Evolutionary conservation across 1,284 basidiomycete genomes (phyloP), one percentile per base, ranked within the genome.

Genomic region (Moniliophthora roreri): DNA sequence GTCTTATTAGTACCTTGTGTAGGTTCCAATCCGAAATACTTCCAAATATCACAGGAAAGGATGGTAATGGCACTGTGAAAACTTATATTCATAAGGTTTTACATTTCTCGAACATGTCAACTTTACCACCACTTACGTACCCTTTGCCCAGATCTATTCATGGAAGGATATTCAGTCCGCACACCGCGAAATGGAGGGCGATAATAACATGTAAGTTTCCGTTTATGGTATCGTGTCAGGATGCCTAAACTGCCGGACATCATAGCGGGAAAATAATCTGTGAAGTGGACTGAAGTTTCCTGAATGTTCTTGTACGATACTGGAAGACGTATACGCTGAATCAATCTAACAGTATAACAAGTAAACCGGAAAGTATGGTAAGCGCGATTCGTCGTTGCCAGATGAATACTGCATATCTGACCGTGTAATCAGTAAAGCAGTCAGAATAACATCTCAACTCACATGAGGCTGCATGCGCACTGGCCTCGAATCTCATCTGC

Each of bases 81-180:
- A 81, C 85, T 1, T 89, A 87, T 62, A 84, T 95, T 50, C 87
- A 95, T 67, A 85, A 89, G 78, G 89, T 81, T 56, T 41, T 70
- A 36, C 13, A 48, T 50, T 21, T 37, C 7, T 9, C 26, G 15
- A n/a, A 20, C 26, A 15, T 10, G 24, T 52, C 1, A 15, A 23
- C 24, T 23, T 40, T 32, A 45, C 13, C 13, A 16, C 11, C 24
- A 7, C n/a, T n/a, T 16, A 47, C 7, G 16, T 49, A 45, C 24
- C 15, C 46, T 47, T 50, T 52, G 46, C 32, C 15, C 56, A 90
- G 84, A 84, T 92, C 9, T 95, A 88, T 71, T 78, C 84, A 1
- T 95, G 92, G 93, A 80, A 81, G 18, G 77, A 93, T 55, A 93
- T 97, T 53, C 83, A 85, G 60, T 82, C 85, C 45, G 95, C 93